Conservation (phyloP, 2,329 filamentous ascomycete species). For the Chrysoporthe cubensis region DNA sequence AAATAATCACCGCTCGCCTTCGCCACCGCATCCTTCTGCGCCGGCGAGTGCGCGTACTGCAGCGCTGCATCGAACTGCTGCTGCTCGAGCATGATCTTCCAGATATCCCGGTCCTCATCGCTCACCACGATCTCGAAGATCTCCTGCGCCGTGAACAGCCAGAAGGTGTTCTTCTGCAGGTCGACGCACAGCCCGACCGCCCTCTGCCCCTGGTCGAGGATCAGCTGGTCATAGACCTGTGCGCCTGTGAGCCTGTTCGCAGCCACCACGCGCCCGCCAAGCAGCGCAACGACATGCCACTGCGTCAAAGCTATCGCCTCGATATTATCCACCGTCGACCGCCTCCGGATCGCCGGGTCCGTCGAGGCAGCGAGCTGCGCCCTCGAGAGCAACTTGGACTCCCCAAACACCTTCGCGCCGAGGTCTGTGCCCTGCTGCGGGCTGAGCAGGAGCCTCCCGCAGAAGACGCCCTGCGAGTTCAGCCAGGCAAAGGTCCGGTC, state of each 20-base stretch:
- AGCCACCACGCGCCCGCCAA: conserved; percentile 82
- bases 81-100: conserved; percentile 87
- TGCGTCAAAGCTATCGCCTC: conserved; percentile 84
- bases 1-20: conserved; percentile 91
- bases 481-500: conserved; percentile 91
- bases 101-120: conserved; percentile 90
- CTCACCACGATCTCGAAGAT: conserved; percentile 93
- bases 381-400: conserved; percentile 76
- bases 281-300: conserved; percentile 86
- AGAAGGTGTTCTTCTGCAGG: conserved; percentile 93
- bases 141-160: conserved; percentile 89
- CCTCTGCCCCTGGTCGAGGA: conserved; percentile 78
- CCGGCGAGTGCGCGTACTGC: conserved; percentile 76
- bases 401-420: conserved; percentile 74
- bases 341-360: conserved; percentile 67
- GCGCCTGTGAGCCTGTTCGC: conserved; percentile 86
- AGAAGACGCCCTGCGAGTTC: conserved; percentile 81
- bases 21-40: conserved; percentile 88
- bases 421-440: conserved; percentile 59
- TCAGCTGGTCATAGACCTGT: conserved; percentile 83
- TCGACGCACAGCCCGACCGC: conserved; percentile 87
- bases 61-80: conserved; percentile 89
- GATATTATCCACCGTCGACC: conserved; percentile 71
- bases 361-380: conserved; percentile 69
- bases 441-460: conserved; percentile 74